Evolutionary conservation across 73 alveolate species (phyloP), one percentile per base, ranked within the genome.

Genomic region (Paramecium biaurelia): DNA sequence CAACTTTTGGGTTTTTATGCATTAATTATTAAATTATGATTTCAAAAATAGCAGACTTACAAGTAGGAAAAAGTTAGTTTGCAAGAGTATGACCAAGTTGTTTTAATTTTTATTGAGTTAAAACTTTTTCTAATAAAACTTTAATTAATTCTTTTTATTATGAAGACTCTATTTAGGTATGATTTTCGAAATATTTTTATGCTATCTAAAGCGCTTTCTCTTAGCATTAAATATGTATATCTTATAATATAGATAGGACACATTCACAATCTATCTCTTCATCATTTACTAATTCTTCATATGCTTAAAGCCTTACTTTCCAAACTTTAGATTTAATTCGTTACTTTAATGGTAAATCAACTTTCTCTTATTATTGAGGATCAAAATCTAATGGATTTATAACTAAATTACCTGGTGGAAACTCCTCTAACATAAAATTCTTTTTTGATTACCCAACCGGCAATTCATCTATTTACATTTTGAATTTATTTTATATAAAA

Each of bases 361-460:
- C 58, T 38, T 74, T 35, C 38, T 32, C 59, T 32, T n/a, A 35
- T 14, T 35, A 35, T 53, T 74, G 20, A 21, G 87, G 87, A 74
- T 74, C 59, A 74, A 74, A 74, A 74, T 74, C 87, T 74, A 74
- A 14, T 12, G 3, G 7, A n/a, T 53, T 74, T 14, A 74, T 35
- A 35, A 35, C 18, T 30, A 38, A 12, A 43, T 12, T 74, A 74
- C 87, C 87, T 74, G 87, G 87, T 7, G 87, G 87, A 20, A 35
- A 74, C 59, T 74, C 87, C 18, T 74, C 87, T 35, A 74, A 35
- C 47, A 21, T 26, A 14, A 67, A 74, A 21, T 21, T 24, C 87
- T 74, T 32, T 20, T 74, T 74, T 32, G 35, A 32, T 35, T 74
- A 74, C 18, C 87, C 87, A 30, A 74, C 87, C 41, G 87, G 87